Evolutionary conservation across 495 filamentous ascomycete genomes (phyloP).

Genomic region (Trichoderma orchidacearum): DNA sequence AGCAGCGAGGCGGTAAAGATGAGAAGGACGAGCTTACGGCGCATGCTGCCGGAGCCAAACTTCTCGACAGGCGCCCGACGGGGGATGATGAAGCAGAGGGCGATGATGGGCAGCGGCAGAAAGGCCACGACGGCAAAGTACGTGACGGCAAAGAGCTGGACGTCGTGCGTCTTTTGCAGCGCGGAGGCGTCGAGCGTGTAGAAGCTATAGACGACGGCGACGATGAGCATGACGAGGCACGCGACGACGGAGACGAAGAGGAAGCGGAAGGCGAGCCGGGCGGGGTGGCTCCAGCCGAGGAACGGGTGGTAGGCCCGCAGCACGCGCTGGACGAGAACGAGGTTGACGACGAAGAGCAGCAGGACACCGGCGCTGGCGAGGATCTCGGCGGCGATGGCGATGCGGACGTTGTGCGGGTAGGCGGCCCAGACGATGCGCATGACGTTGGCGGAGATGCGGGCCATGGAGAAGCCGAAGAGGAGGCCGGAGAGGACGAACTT

Average conservation of each 20-base stretch:
- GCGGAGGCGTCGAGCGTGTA: slow-evolving; percentile 45
- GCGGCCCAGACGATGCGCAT: slow-evolving; percentile 50
- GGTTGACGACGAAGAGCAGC: slow-evolving; percentile 67
- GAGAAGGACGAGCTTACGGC: slow-evolving; percentile 52
- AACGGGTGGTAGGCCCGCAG: slow-evolving; percentile 57
- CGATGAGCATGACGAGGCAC: slow-evolving; percentile 58
- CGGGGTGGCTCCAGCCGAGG: slow-evolving; percentile 48
- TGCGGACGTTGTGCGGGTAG: slow-evolving; percentile 25
- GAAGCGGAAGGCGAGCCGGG: slow-evolving; percentile 34
- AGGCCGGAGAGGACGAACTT: slow-evolving; percentile 60
- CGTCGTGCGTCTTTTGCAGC: slow-evolving; percentile 36
- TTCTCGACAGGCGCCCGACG: slow-evolving; percentile 42
- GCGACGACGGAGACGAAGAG: slow-evolving; percentile 48
- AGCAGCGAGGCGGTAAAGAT: slow-evolving; percentile 39
- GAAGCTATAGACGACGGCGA: slow-evolving; percentile 50
- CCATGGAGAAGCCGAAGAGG: slow-evolving; percentile 68
- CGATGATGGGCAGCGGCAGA: slow-evolving; percentile 54
- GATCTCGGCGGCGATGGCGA: slow-evolving; percentile 60
- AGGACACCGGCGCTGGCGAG: slow-evolving; percentile 67
- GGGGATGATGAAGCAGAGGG: slow-evolving; percentile 33
- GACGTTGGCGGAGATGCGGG: slow-evolving; percentile 47
- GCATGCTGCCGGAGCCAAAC: slow-evolving; percentile 57
- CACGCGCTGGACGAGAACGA: slow-evolving; percentile 68
- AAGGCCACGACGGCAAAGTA: slow-evolving; percentile 62
- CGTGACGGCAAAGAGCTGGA: slow-evolving; percentile 53